Base-by-base conservation (phyloP, 164 flowering plant genomes). In the Houttuynia cordata region DNA sequence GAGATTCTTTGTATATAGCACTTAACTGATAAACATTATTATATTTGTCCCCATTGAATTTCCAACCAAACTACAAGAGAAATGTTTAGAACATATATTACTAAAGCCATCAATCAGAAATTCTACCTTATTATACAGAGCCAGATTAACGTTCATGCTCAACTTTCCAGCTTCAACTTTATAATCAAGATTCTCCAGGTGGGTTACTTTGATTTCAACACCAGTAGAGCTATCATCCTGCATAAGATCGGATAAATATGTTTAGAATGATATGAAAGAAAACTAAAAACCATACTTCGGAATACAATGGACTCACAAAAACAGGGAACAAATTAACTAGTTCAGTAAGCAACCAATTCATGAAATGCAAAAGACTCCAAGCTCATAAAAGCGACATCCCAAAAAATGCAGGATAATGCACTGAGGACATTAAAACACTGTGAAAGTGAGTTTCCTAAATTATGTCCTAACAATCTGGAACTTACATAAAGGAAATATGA, bases 161-260 rank as follows among this genome's bases (percentile, higher is more conserved):
- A 79, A 65, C 63, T 87, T 90, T 67, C 79, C 86, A 64, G 70
- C 79, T 73, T 89, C 90, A 68, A 86, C 84, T 67, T 81, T 77
- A 73, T 77, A 92, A 65, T 76, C 77, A 60, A 74, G 68, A 63
- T 76, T 57, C 20, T 75, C 74, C 56, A 84, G 62, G 49, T 68
- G 79, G 37, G 72, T 53, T 24, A 76, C 92, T 70, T 71, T 79
- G 56, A 85, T 75, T 65, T 76, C 81, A 63, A 74, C 23, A 22
- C 71, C 76, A 54, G 70, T 62, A 24, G 67, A 69, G 62, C 65
- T 53, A 49, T 61, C 59, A 57, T 80, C 94, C 73, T 63, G 83
- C 54, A 73, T 63, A 94, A 86, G 79, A 15, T 59, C 23, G 13
- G 14, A 14, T 42, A 14, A 42, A 42, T 42, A 42, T 10, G 14